These are phyloP conservation scores for Rhypophila decipiens DNA, from an alignment of 495 filamentous ascomycete genomes.

Conservation along the genomic window DNA sequence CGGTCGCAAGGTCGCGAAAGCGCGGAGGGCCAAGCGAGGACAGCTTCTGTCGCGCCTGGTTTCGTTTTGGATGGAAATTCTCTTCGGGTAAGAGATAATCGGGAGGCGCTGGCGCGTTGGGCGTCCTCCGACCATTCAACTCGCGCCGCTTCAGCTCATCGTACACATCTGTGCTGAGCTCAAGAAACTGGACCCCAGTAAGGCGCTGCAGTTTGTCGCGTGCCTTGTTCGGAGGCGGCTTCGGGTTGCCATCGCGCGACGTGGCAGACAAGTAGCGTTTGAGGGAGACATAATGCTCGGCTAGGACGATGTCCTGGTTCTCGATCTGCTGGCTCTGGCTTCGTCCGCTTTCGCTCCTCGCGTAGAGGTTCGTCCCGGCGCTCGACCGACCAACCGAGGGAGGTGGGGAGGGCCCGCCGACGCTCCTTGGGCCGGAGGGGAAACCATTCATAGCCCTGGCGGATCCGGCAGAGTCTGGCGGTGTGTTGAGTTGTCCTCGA, in stretches of 20 bases:
- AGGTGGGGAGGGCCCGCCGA: slow-evolving; percentile 73
- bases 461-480: slow-evolving; percentile 61
- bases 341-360: slow-evolving; percentile 55
- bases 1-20: slow-evolving; percentile 87
- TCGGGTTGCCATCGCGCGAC: slow-evolving; percentile 66
- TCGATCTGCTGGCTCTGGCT: slow-evolving; percentile 43
- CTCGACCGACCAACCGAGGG: slow-evolving; percentile 76
- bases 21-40: slow-evolving; percentile 75
- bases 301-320: slow-evolving; percentile 47
- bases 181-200: slow-evolving; percentile 88
- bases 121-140: slow-evolving; percentile 43
- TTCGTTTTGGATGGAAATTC: slow-evolving; percentile 92
- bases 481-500: slow-evolving; percentile 62
- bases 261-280: slow-evolving; percentile 67
- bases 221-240: slow-evolving; percentile 74
- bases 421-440: slow-evolving; percentile 40
- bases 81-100: slow-evolving; percentile 70
- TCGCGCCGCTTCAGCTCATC: slow-evolving; percentile 90
- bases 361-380: slow-evolving; percentile 59
- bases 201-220: slow-evolving; percentile 87
- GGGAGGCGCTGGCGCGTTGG: slow-evolving; percentile 42
- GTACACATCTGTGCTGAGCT: slow-evolving; percentile 94
- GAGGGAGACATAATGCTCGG: slow-evolving; percentile 75
- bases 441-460: slow-evolving; percentile 54
- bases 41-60: slow-evolving; percentile 90